A percentile compares a stretch with the other conserved stretches of the same genome.
These are phyloP conservation scores for Penicillium diatomitis DNA, from an alignment of 495 filamentous ascomycete species.

Conservation along the genomic window DNA sequence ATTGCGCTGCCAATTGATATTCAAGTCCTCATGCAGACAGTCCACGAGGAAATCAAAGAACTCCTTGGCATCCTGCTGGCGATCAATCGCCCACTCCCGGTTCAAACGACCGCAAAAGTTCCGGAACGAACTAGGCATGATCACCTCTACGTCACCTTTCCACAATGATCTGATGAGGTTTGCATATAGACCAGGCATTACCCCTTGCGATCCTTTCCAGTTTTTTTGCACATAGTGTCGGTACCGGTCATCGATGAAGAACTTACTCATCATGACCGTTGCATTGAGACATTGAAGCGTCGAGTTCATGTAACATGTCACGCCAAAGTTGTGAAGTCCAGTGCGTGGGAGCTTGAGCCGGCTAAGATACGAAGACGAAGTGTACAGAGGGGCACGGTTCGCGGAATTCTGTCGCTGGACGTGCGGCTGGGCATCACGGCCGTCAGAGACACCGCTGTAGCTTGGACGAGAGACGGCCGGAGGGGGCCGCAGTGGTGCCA, in stretches of 20 bases:
- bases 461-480: constrained; percentile 77
- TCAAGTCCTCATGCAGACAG: constrained; percentile 67
- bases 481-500: constrained; percentile 55
- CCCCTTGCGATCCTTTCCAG: constrained; percentile 64
- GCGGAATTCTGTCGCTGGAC: constrained; percentile 36
- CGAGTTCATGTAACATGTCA: constrained; percentile 87
- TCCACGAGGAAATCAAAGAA: constrained; percentile 67
- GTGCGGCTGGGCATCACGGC: constrained; percentile 44
- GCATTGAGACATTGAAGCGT: constrained; percentile 75
- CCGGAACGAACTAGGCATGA: constrained; percentile 44
- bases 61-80: constrained; percentile 73
- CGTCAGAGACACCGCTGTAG: constrained; percentile 80
- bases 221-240: constrained; percentile 50
- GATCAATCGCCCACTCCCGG: constrained; percentile 49
- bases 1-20: constrained; percentile 51
- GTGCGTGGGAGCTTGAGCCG: constrained; percentile 52
- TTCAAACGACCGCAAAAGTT: constrained; percentile 50
- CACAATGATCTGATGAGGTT: constrained; percentile 67
- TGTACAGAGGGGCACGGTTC: constrained; percentile 38
- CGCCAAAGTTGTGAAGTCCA: constrained; percentile 71
- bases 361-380: constrained; percentile 30
- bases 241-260: constrained; percentile 54
- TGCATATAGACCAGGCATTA: constrained; percentile 66
- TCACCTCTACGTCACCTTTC: constrained; percentile 57
- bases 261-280: constrained; percentile 59